A percentile compares a stretch with the other conserved stretches of the same genome.
Evolutionary conservation across 164 flowering plant species (phyloP).

Genomic region (Chimonanthus praecox): DNA sequence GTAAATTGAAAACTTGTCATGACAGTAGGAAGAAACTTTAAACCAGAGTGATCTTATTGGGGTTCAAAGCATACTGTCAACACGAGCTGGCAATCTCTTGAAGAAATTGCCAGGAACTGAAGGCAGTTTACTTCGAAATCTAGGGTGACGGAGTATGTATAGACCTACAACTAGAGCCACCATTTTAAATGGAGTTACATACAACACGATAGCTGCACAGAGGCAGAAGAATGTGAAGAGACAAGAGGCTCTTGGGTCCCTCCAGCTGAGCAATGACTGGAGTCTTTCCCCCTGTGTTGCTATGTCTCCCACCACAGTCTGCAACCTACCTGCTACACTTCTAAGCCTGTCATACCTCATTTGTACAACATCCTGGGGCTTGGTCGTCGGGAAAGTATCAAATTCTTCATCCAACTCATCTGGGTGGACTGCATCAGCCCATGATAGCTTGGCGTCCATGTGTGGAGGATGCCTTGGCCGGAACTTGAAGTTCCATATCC

Average conservation of each 20-base stretch:
- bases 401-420: constrained; percentile 59
- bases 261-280: constrained; percentile 48
- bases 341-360: constrained; percentile 52
- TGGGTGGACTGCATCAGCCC: constrained; percentile 48
- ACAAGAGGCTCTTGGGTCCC: constrained; percentile 54
- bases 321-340: constrained; percentile 53
- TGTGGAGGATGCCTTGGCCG: constrained; percentile 50
- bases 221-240: constrained; percentile 42
- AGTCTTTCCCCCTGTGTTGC: constrained; percentile 62
- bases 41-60: no score
- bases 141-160: constrained; percentile 55
- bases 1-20: not conserved
- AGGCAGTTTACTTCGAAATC: constrained; percentile 67
- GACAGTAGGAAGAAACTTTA: not conserved
- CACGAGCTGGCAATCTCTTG: constrained; percentile 53
- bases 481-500: constrained; percentile 48
- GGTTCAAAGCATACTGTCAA: constrained; percentile 43
- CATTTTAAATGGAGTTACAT: constrained; percentile 53
- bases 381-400: constrained; percentile 51
- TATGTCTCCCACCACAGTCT: constrained; percentile 53
- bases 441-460: constrained; percentile 48
- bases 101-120: constrained; percentile 70
- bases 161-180: constrained; percentile 45
- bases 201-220: constrained; percentile 39
- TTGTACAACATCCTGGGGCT: constrained; percentile 29